Base-by-base conservation (phyloP, 176 grass and related monocot species). In the Phragmites australis region DNA sequence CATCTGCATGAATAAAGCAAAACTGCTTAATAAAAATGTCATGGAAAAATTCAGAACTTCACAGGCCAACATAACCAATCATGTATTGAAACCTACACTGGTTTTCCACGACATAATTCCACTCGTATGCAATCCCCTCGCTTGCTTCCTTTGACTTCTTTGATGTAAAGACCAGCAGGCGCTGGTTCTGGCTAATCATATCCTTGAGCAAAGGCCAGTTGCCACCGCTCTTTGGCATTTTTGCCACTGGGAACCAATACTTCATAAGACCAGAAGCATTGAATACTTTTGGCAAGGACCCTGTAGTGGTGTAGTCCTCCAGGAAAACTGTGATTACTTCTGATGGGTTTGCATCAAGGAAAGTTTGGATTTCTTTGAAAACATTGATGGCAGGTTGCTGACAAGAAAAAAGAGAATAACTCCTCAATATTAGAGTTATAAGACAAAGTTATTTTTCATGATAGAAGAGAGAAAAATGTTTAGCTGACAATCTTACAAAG, bases 241-340 rank as follows among this genome's bases (percentile, higher is more conserved):
- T 83, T 5, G 81, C 81, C 48, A 89, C 84, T 1, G 96, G 96
- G 52, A 94, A 93, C 96, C 96, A 93, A 56, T 95, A 98, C 68
- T 99, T 95, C 84, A 76, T 91, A 32, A 94, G 89, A 48, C 96
- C 90, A 0, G 96, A 91, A 56, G 86, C 90, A 42, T 89, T 93
- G 72, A 99, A 99, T 44, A 99, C 88, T 70, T 88, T 94, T 7
- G 88, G 86, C 66, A 99, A 83, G 26, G 88, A 93, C 48, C 77
- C 91, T 30, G 84, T 53, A 75, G 84, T 86, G 0, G 93, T 93
- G 49, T 95, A 98, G 60, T 98, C 92, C 88, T 98, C 96, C 11
- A 98, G 75, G 39, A 95, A 89, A 87, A 99, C 85, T 9, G 96
- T 99, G 76, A 95, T 66, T 52, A 99, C 88, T 80, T 95, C 90